phyloP scores from a whole-genome alignment of 2,329 filamentous ascomycete genomes.

The Trematosphaeria pertusa region DNA sequence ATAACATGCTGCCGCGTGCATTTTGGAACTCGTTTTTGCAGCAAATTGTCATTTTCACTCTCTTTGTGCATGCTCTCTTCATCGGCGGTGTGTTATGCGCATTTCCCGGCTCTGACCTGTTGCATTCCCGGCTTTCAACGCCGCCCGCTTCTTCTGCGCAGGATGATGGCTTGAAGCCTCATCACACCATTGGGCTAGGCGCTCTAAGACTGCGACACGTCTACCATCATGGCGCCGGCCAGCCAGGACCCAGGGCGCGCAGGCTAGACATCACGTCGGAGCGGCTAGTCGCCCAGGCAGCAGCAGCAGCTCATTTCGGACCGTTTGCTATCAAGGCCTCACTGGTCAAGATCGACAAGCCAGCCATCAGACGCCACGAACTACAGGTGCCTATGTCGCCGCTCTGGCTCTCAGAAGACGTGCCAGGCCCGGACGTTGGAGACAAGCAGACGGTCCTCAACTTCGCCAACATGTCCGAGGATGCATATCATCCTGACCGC shows the following conservation, averaged over 20 bases:
- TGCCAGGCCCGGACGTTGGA: conserved; percentile 38
- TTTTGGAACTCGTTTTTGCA: conserved; percentile 3
- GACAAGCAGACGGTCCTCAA: conserved; percentile 44
- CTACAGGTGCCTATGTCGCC: conserved; percentile 37
- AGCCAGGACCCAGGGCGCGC: conserved; percentile 39
- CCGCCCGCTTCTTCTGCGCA: conserved; percentile 4
- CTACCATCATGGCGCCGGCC: conserved; percentile 44
- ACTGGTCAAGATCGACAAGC: conserved; percentile 38
- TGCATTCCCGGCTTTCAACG: conserved; percentile 7
- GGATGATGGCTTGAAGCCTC: conserved; percentile 2
- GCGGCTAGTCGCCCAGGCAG: conserved; percentile 26
- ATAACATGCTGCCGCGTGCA: conserved; percentile 15
- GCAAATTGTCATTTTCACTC: not conserved
- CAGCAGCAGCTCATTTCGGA: conserved; percentile 31
- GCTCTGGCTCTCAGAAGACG: conserved; percentile 37
- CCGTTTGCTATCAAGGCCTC: conserved; percentile 39
- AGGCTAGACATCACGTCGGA: conserved; percentile 40
- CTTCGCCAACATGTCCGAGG: conserved; percentile 46
- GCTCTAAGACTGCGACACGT: conserved; percentile 40
- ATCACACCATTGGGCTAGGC: conserved; percentile 1
- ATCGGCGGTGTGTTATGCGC: conserved; percentile 1
- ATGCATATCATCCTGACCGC: conserved; percentile 43
- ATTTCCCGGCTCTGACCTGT: conserved; percentile 4
- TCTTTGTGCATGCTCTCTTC: conserved; percentile 5
- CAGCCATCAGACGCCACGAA: conserved; percentile 23